Percentiles rank a stretch among this genome's conserved stretches.
These are phyloP conservation scores for Austroboletus festivus DNA, from an alignment of 768 basidiomycete species.

Conservation along the genomic window DNA sequence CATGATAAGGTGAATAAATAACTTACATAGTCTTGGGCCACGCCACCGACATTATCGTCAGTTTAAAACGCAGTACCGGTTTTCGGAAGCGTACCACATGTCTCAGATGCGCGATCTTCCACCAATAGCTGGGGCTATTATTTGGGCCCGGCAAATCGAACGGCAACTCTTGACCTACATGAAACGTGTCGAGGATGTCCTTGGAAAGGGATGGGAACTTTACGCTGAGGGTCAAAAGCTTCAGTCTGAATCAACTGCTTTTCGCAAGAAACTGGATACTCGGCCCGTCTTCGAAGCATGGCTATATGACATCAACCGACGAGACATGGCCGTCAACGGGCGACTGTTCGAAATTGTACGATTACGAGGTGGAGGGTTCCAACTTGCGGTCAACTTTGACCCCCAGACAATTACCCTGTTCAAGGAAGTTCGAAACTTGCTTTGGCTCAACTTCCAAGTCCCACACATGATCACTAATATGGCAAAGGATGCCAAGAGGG, in stretches of 20 bases:
- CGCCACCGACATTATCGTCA: slow-evolving; percentile 25
- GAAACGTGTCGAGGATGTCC: slow-evolving; percentile 98
- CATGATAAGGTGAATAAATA: slow-evolving; percentile 72
- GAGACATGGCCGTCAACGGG: slow-evolving; percentile 90
- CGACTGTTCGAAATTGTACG: slow-evolving; percentile 89
- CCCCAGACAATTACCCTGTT: slow-evolving; percentile 97
- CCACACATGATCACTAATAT: slow-evolving; percentile 93
- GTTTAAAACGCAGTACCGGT: slow-evolving; percentile 96
- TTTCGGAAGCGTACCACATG: slow-evolving; percentile 97
- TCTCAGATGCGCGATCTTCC: slow-evolving; percentile 97
- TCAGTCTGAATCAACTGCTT: slow-evolving; percentile 85
- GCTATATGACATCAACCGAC: slow-evolving; percentile 90
- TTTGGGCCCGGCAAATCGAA: slow-evolving; percentile 99
- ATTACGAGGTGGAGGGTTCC: slow-evolving; percentile 69
- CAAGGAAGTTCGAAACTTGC: slow-evolving; percentile 94
- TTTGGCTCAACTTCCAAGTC: slow-evolving; percentile 95
- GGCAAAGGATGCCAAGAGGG: slow-evolving; percentile 98
- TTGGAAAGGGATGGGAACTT: slow-evolving; percentile 97
- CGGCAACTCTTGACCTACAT: slow-evolving; percentile 94
- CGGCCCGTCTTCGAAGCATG: slow-evolving; percentile 93
- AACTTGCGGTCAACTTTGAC: slow-evolving; percentile 96
- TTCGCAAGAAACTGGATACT: slow-evolving; percentile 95
- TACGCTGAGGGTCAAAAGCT: slow-evolving; percentile 99
- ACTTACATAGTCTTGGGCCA: background rate
- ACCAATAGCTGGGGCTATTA: slow-evolving; percentile 96